Evolutionary conservation across 164 flowering plant species (phyloP).

Genomic region (Kingdonia uniflora): DNA sequence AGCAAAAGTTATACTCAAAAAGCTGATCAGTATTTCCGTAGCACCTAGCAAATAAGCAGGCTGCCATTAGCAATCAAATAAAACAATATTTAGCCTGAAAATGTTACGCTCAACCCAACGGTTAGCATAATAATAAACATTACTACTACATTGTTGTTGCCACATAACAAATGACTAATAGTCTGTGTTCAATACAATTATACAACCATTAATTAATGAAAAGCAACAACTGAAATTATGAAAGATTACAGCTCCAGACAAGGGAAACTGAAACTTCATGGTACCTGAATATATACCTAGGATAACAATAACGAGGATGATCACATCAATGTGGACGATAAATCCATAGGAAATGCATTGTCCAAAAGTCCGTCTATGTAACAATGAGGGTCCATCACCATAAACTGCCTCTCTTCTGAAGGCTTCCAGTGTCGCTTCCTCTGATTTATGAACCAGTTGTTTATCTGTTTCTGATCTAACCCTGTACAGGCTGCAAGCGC

Average conservation of each 20-base stretch:
- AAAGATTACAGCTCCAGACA: too few species aligned
- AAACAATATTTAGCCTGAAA: too few species aligned
- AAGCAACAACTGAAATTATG: not conserved
- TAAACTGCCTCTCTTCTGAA: slow-evolving; percentile 76
- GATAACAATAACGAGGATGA: not conserved
- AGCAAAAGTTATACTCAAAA: too few species aligned
- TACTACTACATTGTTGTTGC: too few species aligned
- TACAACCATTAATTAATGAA: not conserved
- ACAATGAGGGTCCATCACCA: slow-evolving; percentile 27
- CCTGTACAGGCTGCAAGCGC: slow-evolving; percentile 74
- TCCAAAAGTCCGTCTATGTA: slow-evolving; percentile 55
- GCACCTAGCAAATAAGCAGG: too few species aligned
- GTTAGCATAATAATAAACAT: not conserved
- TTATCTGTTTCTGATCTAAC: slow-evolving; percentile 71
- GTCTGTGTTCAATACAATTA: not conserved
- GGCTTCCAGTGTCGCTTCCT: slow-evolving; percentile 87
- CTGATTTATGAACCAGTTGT: slow-evolving; percentile 87
- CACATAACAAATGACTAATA: not conserved
- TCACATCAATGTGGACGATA: slow-evolving; percentile 26
- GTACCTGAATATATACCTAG: not conserved
- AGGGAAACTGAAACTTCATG: not conserved
- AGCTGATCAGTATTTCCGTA: too few species aligned
- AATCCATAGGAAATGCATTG: slow-evolving; percentile 68
- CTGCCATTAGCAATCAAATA: too few species aligned
- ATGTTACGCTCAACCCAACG: too few species aligned